Evolutionary conservation across 1,139 yeast species (phyloP), one percentile per base, ranked within the genome.

Genomic region (Wickerhamomyces sp.): DNA sequence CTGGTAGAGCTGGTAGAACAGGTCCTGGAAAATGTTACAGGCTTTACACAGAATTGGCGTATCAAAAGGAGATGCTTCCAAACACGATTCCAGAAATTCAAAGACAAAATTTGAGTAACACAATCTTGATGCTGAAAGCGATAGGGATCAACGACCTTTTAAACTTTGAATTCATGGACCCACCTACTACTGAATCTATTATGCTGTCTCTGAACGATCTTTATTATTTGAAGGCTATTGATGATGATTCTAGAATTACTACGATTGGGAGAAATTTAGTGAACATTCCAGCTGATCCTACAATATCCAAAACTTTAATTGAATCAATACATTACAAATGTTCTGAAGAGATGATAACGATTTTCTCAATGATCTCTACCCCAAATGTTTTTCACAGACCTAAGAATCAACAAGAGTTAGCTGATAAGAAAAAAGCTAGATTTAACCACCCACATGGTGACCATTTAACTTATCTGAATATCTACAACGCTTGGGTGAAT

Each of bases 1-100:
- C 96, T 3, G 98, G 98, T 38, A 76, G 98, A 63, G 98, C 98
- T 0, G 98, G 98, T 10, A 81, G 98, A 67, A 85, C 89, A 3
- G 95, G 96, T 0, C 96, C 97, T 0, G 98, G 98, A 1, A 89
- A 88, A 58, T 92, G 98, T 59, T 92, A 80, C 56, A 64, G 98
- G 36, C 65, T 92, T 20, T 92, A 78, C 58, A 90, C 98, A 0
- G 89, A 87, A 58, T 77, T 90, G 76, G 83, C 96, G 0, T 92
- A 78, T 55, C 67, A 76, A 47, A 75, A 86, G 38, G 98, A 94
- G 57, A 88, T 92, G 96, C 63, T 81, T 16, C 81, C 92, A 2
- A 84, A 81, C 47, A 76, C 96, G 0, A 72, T 86, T 3, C 98
- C 99, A 0, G 98, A 92, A 56, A 92, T 92, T 40, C 96, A 89